Evolutionary conservation across 1,139 yeast species (phyloP), one percentile per base, ranked within the genome.

Genomic region (Taiozyma sp.): DNA sequence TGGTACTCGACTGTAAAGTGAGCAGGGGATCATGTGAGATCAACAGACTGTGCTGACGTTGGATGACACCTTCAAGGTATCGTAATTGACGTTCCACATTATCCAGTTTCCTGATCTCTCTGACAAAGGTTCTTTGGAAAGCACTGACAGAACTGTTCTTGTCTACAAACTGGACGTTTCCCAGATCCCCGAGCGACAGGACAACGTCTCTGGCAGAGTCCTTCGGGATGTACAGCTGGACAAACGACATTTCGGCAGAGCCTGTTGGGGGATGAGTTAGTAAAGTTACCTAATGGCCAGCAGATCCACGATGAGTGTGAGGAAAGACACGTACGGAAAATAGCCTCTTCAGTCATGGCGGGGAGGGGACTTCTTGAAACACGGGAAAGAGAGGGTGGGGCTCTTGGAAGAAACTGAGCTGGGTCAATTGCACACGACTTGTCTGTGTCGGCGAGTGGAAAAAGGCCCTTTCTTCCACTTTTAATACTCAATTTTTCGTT

Each of bases 221-320:
- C 28, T 84, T 74, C 3, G 92, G 91, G 49, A 86, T 82, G 63
- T 84, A 86, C 60, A 87, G 69, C 65, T 86, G 89, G 44, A 85
- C 80, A 67, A 84, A 78, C 24, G 89, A 80, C 93, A 86, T 86
- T 61, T 83, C 87, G 79, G 93, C 93, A 48, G 93, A 86, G 62
- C 79, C 65, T 61, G 32, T 6, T 34, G 13, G 9, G 56, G 8
- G 8, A 24, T 51, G 51, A 53, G 54, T 51, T 30, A 30, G 34
- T 30, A 40, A 22, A 14, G 9, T n/a, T 42, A 32, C 19, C 38
- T 14, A 34, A 16, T 4, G 39, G 23, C 40, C 40, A 36, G 34
- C 13, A 13, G 16, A 30, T 16, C 34, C 34, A n/a, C 5, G 16
- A 30, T 19, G 34, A 13, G 34, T 30, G 34, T 8, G 14, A n/a